phyloP scores from a whole-genome alignment of 73 alveolate species.

The Stentor coeruleus region DNA sequence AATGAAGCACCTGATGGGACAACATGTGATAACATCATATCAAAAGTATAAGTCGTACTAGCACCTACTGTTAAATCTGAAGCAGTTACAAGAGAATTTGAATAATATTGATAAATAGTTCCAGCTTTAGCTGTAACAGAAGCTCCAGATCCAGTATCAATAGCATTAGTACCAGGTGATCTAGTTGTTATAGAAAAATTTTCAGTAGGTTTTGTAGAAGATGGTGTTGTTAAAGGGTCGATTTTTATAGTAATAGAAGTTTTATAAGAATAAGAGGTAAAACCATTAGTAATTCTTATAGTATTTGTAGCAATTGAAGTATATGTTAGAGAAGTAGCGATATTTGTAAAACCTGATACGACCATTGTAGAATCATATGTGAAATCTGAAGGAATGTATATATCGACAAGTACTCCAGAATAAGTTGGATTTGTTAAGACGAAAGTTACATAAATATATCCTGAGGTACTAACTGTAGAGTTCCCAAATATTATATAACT shows the following conservation, averaged over 20 bases:
- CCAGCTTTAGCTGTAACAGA: conserved; percentile 4
- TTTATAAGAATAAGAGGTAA: neutral
- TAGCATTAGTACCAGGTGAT: neutral
- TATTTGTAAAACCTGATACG: neutral
- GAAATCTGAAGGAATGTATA: neutral
- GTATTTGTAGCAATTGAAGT: neutral
- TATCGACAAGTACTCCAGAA: neutral
- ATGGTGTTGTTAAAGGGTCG: conserved; percentile 9
- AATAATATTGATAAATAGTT: neutral
- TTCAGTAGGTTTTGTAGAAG: conserved; percentile 9
- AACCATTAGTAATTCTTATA: conserved; percentile 18
- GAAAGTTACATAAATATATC: neutral
- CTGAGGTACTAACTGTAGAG: conserved; percentile 10
- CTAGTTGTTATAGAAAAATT: neutral
- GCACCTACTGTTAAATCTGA: neutral
- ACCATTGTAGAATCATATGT: neutral
- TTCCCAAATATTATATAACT: neutral
- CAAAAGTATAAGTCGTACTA: neutral
- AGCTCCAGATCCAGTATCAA: conserved; percentile 11
- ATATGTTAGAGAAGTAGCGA: neutral
- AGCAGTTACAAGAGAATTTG: conserved; percentile 1
- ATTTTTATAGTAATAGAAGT: neutral
- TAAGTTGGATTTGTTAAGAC: neutral
- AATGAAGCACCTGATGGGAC: conserved; percentile 12
- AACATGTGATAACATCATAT: neutral